Percentiles rank a stretch among this genome's conserved stretches.
Conservation (phyloP, 2,329 filamentous ascomycete genomes). For the Aureobasidium sp. region DNA sequence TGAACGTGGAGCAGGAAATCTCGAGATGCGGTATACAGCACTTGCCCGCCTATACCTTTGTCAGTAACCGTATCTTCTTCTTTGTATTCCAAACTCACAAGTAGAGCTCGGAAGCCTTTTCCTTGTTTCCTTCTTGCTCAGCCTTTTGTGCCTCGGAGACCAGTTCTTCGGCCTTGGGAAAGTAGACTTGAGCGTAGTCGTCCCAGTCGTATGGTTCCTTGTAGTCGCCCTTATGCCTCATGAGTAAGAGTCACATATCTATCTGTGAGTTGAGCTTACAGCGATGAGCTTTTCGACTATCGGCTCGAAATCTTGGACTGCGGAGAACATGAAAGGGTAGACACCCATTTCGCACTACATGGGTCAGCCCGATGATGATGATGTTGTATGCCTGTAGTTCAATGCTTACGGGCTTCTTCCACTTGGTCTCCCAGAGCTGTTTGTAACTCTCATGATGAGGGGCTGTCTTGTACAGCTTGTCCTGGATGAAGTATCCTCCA, state of each 20-base stretch:
- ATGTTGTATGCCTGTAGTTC: no score
- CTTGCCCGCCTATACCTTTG: slow-evolving; percentile 49
- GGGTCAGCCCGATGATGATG: slow-evolving; percentile 25
- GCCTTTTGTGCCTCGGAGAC: slow-evolving; percentile 47
- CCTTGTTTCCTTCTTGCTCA: slow-evolving; percentile 41
- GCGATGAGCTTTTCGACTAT: slow-evolving; percentile 58
- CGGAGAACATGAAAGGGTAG: slow-evolving; percentile 61
- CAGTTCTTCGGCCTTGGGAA: slow-evolving; percentile 55
- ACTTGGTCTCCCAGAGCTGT: slow-evolving; percentile 65
- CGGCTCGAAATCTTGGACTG: slow-evolving; percentile 61
- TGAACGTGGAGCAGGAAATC: slow-evolving; percentile 54
- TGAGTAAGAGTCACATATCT: neutral
- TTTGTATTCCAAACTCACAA: slow-evolving; percentile 32
- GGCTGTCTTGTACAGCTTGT: slow-evolving; percentile 36
- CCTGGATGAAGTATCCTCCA: slow-evolving; percentile 41
- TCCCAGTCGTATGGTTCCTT: slow-evolving; percentile 58
- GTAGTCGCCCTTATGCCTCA: slow-evolving; percentile 41
- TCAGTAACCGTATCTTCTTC: slow-evolving; percentile 12
- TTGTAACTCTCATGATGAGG: slow-evolving; percentile 42
- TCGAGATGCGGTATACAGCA: slow-evolving; percentile 64
- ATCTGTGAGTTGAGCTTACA: slow-evolving; percentile 28
- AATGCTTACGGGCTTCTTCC: slow-evolving; percentile 56
- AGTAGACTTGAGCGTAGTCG: slow-evolving; percentile 56
- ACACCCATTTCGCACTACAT: slow-evolving; percentile 45
- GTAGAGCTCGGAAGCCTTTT: slow-evolving; percentile 55